Conservation (phyloP, 345 rosid genomes). For the Dipteronia sinensis region DNA sequence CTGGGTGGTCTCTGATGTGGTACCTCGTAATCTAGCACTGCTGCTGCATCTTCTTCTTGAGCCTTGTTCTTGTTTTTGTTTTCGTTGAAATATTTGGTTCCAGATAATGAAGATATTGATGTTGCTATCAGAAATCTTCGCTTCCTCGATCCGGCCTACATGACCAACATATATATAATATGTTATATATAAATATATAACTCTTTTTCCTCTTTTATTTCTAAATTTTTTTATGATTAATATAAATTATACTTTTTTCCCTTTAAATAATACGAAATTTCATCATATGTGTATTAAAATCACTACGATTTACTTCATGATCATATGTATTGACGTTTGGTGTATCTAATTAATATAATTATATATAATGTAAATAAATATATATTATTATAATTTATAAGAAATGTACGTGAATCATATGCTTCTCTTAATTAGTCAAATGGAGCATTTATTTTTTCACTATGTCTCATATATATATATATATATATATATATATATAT, state of each 20-base stretch:
- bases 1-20: slow-evolving; percentile 34
- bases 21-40: slow-evolving; percentile 30
- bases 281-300: too few relatives aligned
- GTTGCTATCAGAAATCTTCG: slow-evolving; percentile 11
- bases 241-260: not conserved
- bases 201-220: not conserved
- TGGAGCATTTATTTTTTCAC: too few relatives aligned
- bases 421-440: too few relatives aligned
- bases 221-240: not conserved
- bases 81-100: not conserved
- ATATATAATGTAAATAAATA: too few relatives aligned
- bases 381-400: too few relatives aligned
- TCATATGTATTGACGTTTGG: too few relatives aligned
- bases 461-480: too few relatives aligned
- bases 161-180: not conserved
- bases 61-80: not conserved
- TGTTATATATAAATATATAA: not conserved
- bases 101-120: slow-evolving; percentile 10
- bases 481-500: too few relatives aligned
- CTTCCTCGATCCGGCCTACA: slow-evolving; percentile 26
- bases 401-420: too few relatives aligned
- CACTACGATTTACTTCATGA: too few relatives aligned
- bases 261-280: too few relatives aligned
- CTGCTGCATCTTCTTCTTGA: slow-evolving; percentile 4
- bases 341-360: too few relatives aligned